Percentiles rank a stretch among this genome's conserved stretches.
These are phyloP conservation scores for Sisymbrium altissimum DNA, from an alignment of 345 rosid genomes.

Conservation along the genomic window DNA sequence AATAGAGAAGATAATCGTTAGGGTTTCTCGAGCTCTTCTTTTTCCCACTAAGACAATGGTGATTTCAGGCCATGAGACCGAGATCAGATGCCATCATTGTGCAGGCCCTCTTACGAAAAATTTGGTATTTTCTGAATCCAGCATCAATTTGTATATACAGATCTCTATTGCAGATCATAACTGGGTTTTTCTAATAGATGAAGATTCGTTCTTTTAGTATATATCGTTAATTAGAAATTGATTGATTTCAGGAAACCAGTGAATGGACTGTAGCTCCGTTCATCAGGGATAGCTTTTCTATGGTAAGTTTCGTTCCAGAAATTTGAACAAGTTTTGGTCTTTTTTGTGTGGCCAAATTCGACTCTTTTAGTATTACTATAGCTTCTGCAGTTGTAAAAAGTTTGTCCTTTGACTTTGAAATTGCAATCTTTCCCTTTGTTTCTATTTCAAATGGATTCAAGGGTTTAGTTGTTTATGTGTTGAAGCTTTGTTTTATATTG, in stretches of 20 bases:
- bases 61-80: conserved; percentile 33
- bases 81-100: conserved; percentile 72
- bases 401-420: not conserved
- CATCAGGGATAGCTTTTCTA: conserved; percentile 86
- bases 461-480: not conserved
- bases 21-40: not conserved
- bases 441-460: not conserved
- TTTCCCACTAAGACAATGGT: conserved; percentile 34
- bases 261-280: conserved; percentile 78
- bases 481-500: not conserved
- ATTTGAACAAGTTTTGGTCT: not conserved
- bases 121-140: conserved; percentile 43
- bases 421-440: not conserved
- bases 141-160: not conserved
- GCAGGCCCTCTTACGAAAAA: conserved; percentile 85
- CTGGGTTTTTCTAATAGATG: not conserved
- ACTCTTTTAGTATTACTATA: not conserved
- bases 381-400: not conserved
- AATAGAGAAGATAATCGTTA: not conserved
- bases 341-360: not conserved
- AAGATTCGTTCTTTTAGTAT: not conserved
- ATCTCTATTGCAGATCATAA: not conserved
- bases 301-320: conserved; percentile 43
- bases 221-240: not conserved
- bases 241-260: conserved; percentile 69